Conservation (phyloP, 108 stramenopile genomes). For the Parmales sp. region DNA sequence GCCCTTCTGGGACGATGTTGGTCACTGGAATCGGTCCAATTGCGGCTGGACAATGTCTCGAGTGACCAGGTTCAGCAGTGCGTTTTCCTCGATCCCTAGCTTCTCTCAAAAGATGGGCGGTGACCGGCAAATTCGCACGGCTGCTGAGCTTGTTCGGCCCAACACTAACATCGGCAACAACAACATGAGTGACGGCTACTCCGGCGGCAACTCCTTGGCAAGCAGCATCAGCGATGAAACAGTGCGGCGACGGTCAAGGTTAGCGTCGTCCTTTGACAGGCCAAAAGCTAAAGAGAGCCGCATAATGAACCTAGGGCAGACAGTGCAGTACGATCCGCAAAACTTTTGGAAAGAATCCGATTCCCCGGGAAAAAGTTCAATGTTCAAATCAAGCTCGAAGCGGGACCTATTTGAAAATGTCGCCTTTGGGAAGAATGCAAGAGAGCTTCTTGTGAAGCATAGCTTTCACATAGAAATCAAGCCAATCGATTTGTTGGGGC, state of each 20-base stretch:
- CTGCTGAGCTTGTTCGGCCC: neutral
- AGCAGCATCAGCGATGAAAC: neutral
- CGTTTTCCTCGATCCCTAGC: neutral
- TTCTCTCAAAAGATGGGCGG: neutral
- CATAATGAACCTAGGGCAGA: neutral
- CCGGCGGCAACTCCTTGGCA: neutral
- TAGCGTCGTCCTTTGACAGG: neutral
- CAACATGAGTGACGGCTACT: neutral
- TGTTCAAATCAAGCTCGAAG: neutral
- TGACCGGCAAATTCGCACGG: neutral
- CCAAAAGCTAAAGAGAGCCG: neutral
- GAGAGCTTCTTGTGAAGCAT: too few species aligned
- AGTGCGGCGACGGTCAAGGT: neutral
- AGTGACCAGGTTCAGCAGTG: constrained; percentile 1
- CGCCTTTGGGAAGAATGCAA: neutral
- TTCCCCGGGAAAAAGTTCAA: neutral
- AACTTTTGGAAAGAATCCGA: neutral
- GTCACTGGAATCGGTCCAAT: constrained; percentile 2
- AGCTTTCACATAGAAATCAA: too few species aligned
- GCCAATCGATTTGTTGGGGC: too few species aligned
- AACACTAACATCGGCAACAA: neutral
- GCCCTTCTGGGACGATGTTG: neutral
- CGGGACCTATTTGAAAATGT: neutral
- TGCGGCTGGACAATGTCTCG: constrained; percentile 10
- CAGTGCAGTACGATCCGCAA: constrained; percentile 5